Percentiles rank a stretch among this genome's conserved stretches.
These are phyloP conservation scores for Penicillium sp. DNA, from an alignment of 2,329 filamentous ascomycete genomes.

Conservation along the genomic window DNA sequence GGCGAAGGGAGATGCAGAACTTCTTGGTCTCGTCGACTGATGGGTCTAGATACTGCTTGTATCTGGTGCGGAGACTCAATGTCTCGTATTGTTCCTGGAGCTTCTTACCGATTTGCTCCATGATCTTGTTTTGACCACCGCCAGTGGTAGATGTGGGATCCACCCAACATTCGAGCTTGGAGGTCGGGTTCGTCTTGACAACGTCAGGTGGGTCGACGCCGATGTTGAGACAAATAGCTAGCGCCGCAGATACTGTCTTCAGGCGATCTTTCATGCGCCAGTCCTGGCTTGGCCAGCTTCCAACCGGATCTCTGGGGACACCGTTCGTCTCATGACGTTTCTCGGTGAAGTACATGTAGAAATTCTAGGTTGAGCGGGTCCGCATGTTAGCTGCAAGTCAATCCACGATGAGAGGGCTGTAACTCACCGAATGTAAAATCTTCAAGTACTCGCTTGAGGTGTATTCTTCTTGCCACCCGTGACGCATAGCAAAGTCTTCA, in stretches of 20 bases:
- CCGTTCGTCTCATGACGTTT: slow-evolving; percentile 95
- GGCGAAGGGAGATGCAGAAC: slow-evolving; percentile 84
- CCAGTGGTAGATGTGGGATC: slow-evolving; percentile 81
- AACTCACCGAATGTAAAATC: slow-evolving; percentile 71
- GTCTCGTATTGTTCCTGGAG: slow-evolving; percentile 97
- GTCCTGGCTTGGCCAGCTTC: slow-evolving; percentile 70
- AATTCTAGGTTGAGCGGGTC: slow-evolving; percentile 65
- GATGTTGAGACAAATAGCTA: slow-evolving; percentile 94
- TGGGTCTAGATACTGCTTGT: slow-evolving; percentile 95
- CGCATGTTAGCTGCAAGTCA: slow-evolving; percentile 14
- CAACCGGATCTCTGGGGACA: slow-evolving; percentile 67
- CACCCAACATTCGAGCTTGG: slow-evolving; percentile 95
- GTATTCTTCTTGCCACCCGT: slow-evolving; percentile 92
- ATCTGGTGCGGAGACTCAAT: slow-evolving; percentile 89
- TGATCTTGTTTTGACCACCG: slow-evolving; percentile 73
- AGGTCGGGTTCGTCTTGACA: slow-evolving; percentile 89
- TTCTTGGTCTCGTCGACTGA: slow-evolving; percentile 97
- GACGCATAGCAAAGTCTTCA: slow-evolving; percentile 64
- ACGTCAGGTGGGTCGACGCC: slow-evolving; percentile 97
- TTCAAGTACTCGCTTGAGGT: slow-evolving; percentile 87
- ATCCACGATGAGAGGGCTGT: background rate
- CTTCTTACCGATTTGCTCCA: slow-evolving; percentile 93
- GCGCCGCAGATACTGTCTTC: slow-evolving; percentile 93
- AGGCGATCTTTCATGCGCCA: slow-evolving; percentile 97
- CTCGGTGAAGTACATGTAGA: slow-evolving; percentile 99